phyloP scores from a whole-genome alignment of 768 basidiomycete species.

The Suillus fuscotomentosus region DNA sequence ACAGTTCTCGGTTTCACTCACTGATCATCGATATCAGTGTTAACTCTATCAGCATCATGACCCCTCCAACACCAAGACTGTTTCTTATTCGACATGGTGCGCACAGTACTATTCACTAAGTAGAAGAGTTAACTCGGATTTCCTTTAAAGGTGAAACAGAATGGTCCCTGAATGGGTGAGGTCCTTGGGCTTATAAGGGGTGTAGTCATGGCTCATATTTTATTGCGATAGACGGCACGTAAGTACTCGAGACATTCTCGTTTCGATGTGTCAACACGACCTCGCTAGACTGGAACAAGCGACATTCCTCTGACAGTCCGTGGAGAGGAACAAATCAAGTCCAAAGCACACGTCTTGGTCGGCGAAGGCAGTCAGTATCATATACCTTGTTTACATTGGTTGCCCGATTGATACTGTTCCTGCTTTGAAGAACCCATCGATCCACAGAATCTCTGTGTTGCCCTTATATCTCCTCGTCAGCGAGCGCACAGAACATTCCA shows the following conservation, averaged over 20 bases:
- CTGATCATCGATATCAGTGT: not conserved
- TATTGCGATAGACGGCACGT: conserved; percentile 57
- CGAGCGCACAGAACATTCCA: conserved; percentile 88
- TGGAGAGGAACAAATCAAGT: conserved; percentile 70
- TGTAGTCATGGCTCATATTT: conserved; percentile 8
- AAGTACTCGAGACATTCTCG: conserved; percentile 19
- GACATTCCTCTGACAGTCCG: conserved; percentile 85
- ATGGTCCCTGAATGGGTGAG: conserved; percentile 86
- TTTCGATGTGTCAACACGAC: conserved; percentile 6
- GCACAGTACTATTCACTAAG: conserved; percentile 1
- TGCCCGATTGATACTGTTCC: not conserved
- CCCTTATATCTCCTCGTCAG: conserved; percentile 82
- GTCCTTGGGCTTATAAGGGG: conserved; percentile 5
- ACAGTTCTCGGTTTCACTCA: not conserved
- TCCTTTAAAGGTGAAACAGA: conserved; percentile 76
- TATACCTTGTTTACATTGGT: not conserved
- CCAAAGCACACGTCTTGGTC: conserved; percentile 63
- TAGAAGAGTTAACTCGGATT: not conserved
- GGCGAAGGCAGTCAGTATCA: conserved; percentile 70
- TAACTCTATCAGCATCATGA: conserved; percentile 16
- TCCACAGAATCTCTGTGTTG: conserved; percentile 70
- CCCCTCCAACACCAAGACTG: conserved; percentile 66
- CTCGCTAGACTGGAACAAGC: conserved; percentile 70
- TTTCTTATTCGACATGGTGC: conserved; percentile 81
- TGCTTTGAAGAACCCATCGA: conserved; percentile 63